Percentiles rank a stretch among this genome's conserved stretches.
phyloP scores from a whole-genome alignment of 2,329 filamentous ascomycete species.

The Pestalotiopsis sp. region DNA sequence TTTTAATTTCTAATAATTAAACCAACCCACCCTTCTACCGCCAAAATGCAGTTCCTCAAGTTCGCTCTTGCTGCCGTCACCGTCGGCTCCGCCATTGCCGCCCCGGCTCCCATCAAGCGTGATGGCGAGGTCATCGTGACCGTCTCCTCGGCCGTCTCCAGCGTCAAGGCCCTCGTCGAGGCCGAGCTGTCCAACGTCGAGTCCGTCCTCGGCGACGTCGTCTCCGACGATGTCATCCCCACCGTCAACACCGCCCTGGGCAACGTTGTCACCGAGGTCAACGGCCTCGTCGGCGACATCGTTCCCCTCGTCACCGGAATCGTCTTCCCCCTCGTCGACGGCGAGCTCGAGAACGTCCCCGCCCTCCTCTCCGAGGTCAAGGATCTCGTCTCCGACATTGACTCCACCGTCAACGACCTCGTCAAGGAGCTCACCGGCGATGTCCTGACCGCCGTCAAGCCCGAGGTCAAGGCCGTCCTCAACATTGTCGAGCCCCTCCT shows the following conservation, averaged over 20 bases:
- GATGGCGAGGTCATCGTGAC: slow-evolving; percentile 5
- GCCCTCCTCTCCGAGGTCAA: slow-evolving; percentile 23
- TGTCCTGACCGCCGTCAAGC: slow-evolving; percentile 24
- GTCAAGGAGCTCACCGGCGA: slow-evolving; percentile 21
- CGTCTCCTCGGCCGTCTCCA: slow-evolving; percentile 18
- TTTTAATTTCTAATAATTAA: slow-evolving; percentile 22
- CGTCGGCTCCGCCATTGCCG: slow-evolving; percentile 32
- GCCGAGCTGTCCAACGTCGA: slow-evolving; percentile 19
- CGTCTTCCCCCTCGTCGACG: slow-evolving; percentile 22
- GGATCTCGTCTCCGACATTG: slow-evolving; percentile 24
- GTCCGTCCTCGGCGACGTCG: slow-evolving; percentile 16
- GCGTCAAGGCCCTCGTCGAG: slow-evolving; percentile 22
- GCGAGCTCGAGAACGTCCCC: slow-evolving; percentile 25
- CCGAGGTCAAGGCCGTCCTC: slow-evolving; percentile 29
- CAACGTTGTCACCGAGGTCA: slow-evolving; percentile 24
- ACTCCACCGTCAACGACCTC: slow-evolving; percentile 20
- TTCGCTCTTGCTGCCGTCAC: slow-evolving; percentile 33
- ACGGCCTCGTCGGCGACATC: slow-evolving; percentile 20
- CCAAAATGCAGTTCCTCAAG: slow-evolving; percentile 35
- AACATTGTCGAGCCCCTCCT: slow-evolving; percentile 23
- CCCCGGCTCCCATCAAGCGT: slow-evolving; percentile 17
- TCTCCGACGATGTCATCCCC: slow-evolving; percentile 18
- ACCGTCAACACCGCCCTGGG: slow-evolving; percentile 25
- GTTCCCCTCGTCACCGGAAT: slow-evolving; percentile 21
- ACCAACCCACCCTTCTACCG: slow-evolving; percentile 12